Evolutionary conservation across 2,329 filamentous ascomycete species (phyloP).

Genomic region (Bertia moriformis): DNA sequence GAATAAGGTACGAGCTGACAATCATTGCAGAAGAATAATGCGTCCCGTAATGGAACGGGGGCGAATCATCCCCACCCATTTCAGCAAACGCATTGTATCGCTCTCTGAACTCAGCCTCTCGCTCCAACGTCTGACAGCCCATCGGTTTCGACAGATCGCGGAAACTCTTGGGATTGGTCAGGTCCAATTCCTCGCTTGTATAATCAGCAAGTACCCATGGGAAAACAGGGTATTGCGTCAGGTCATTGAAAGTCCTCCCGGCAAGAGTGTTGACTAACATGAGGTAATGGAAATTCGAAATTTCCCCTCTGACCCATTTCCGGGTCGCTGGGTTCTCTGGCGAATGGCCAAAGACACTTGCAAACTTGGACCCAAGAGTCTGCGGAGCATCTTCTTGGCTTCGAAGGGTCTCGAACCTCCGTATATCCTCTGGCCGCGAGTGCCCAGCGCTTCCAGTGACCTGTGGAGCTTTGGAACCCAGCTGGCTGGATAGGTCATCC

Average conservation of each 20-base stretch:
- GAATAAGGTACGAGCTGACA: conserved; percentile 87
- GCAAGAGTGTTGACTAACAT: conserved; percentile 98
- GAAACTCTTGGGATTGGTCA: conserved; percentile 72
- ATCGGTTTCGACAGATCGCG: conserved; percentile 89
- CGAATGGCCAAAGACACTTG: conserved; percentile 75
- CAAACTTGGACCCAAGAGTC: conserved; percentile 62
- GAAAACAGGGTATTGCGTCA: conserved; percentile 96
- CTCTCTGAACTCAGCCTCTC: conserved; percentile 68
- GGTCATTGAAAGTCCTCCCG: conserved; percentile 88
- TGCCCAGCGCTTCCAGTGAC: conserved; percentile 55
- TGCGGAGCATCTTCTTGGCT: conserved; percentile 39
- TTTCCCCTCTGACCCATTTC: conserved; percentile 83
- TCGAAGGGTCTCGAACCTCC: conserved; percentile 77
- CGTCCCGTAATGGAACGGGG: conserved; percentile 92
- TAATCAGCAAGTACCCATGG: conserved; percentile 96
- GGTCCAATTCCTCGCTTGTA: conserved; percentile 78
- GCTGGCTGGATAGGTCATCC: conserved; percentile 67
- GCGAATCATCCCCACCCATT: conserved; percentile 81
- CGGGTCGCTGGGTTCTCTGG: conserved; percentile 73
- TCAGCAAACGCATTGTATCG: conserved; percentile 52
- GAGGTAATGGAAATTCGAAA: conserved; percentile 96
- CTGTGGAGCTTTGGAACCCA: conserved; percentile 68
- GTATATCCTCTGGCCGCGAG: conserved; percentile 71
- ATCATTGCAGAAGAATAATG: conserved; percentile 99
- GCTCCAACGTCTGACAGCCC: conserved; percentile 69